Conservation (phyloP, 2,329 filamentous ascomycete genomes). For the Paraconiothyrium brasiliense region DNA sequence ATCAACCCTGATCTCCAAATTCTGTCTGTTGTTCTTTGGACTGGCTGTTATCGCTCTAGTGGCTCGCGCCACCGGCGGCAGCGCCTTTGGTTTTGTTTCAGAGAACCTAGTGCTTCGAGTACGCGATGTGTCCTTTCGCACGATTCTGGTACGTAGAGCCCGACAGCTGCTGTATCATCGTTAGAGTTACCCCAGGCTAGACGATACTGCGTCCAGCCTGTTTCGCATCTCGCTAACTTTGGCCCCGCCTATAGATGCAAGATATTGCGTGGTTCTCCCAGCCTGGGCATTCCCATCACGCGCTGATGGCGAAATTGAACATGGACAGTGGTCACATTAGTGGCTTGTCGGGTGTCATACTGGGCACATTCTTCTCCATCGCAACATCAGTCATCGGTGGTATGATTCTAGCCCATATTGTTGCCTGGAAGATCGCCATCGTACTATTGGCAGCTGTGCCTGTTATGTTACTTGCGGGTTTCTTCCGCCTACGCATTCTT, state of each 20-base stretch:
- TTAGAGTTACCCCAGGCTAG: background rate
- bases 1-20: constrained; percentile 49
- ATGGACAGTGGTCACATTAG: constrained; percentile 60
- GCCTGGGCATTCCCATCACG: constrained; percentile 54
- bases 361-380: constrained; percentile 61
- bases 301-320: constrained; percentile 57
- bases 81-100: constrained; percentile 60
- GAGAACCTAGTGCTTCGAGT: constrained; percentile 57
- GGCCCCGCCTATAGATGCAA: constrained; percentile 50
- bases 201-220: background rate
- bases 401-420: constrained; percentile 57
- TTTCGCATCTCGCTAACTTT: background rate
- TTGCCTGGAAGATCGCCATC: constrained; percentile 63
- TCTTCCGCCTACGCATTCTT: constrained; percentile 57
- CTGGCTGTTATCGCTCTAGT: constrained; percentile 61
- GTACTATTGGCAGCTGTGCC: constrained; percentile 61
- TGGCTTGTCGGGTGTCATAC: constrained; percentile 59
- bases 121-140: constrained; percentile 58
- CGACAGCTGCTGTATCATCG: background rate
- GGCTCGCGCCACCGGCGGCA: constrained; percentile 55
- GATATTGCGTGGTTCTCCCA: constrained; percentile 63
- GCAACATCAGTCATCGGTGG: constrained; percentile 58
- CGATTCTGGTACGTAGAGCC: constrained; percentile 51
- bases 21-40: constrained; percentile 62
- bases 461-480: constrained; percentile 58